Percentiles rank a stretch among this genome's conserved stretches.
These are phyloP conservation scores for Lablab purpureus DNA, from an alignment of 306 rosid genomes.

Conservation along the genomic window DNA sequence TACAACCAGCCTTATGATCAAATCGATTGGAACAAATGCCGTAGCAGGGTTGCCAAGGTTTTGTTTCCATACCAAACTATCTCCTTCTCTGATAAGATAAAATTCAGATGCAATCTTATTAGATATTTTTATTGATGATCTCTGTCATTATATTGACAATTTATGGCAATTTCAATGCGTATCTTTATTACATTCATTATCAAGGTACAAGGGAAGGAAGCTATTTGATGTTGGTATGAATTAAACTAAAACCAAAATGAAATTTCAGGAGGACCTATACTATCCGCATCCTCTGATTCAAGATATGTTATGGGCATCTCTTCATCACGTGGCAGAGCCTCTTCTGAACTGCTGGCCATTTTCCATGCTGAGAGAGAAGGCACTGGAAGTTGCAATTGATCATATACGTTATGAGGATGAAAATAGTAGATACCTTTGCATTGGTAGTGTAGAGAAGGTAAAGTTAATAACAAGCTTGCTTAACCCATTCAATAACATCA, in stretches of 20 bases:
- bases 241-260: constrained; percentile 12
- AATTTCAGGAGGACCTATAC: constrained; percentile 73
- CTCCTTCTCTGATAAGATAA: neutral
- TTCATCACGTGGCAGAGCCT: constrained; percentile 68
- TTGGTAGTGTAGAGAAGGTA: constrained; percentile 73
- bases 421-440: constrained; percentile 65
- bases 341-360: constrained; percentile 62
- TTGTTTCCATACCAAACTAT: neutral
- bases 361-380: constrained; percentile 61
- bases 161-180: neutral
- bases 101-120: neutral
- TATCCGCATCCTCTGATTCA: constrained; percentile 73
- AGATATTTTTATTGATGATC: neutral
- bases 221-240: neutral
- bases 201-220: neutral
- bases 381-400: constrained; percentile 55
- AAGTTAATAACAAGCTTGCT: neutral
- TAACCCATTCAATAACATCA: neutral
- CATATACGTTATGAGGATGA: constrained; percentile 74
- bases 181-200: neutral
- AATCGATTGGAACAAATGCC: constrained; percentile 58
- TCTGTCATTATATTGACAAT: neutral
- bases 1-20: constrained; percentile 56
- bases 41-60: constrained; percentile 58
- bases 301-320: constrained; percentile 69